These are phyloP conservation scores for Colletotrichum sp. DNA, from an alignment of 2,329 filamentous ascomycete species.

Conservation along the genomic window DNA sequence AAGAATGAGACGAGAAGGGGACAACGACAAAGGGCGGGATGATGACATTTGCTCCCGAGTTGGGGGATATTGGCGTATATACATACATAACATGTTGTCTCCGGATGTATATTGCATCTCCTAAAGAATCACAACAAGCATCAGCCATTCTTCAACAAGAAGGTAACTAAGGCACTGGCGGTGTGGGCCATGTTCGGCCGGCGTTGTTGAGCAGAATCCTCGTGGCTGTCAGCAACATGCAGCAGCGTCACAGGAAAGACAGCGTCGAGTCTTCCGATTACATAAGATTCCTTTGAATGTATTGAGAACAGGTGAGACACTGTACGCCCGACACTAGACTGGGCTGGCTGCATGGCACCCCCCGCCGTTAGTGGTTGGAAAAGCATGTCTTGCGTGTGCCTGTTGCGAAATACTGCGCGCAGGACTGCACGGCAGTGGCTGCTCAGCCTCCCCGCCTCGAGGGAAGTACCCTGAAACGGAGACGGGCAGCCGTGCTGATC, in stretches of 20 bases:
- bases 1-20: neutral
- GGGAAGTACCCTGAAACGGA: slow-evolving; percentile 6
- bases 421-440: neutral
- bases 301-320: neutral
- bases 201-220: neutral
- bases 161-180: neutral
- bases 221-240: neutral
- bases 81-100: neutral
- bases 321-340: slow-evolving; percentile 10
- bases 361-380: neutral
- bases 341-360: neutral
- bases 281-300: neutral
- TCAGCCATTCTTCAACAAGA: neutral
- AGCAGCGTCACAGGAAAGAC: neutral
- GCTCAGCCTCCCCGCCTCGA: slow-evolving; percentile 8
- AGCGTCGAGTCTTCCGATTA: neutral
- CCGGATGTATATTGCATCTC: neutral
- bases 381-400: neutral
- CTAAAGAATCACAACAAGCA: neutral
- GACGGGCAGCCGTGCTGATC: neutral
- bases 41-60: neutral
- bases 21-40: neutral
- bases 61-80: neutral
- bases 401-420: neutral
- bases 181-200: neutral